Evolutionary conservation across 805 yeast species (phyloP), one percentile per base, ranked within the genome.

Genomic region (Nakazawaea peltata): DNA sequence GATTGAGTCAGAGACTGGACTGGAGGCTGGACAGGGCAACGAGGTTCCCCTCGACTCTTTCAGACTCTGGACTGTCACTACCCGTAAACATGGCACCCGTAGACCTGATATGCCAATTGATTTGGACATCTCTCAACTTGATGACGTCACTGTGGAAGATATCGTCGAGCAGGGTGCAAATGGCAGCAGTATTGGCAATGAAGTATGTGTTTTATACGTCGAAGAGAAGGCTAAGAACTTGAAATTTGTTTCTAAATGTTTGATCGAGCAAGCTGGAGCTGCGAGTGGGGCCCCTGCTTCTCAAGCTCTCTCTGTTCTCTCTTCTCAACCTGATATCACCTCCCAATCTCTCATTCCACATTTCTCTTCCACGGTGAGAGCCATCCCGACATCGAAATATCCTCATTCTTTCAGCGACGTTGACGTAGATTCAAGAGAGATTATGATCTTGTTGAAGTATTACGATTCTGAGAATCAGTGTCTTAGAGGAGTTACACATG

Each of bases 81-180:
- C 71, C 46, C 67, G 95, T 32, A 73, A 77, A 44, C 84, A 85
- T 53, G 71, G 69, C 41, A 82, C 96, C 0, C 57, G 71, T 32
- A 68, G 96, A 44, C 72, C 85, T 1, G 78, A 73, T 39, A 41
- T 56, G 5, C 63, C 63, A 3, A 42, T 75, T 5, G 53, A 54
- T 12, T 45, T 48, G 14, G 42, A 36, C 43, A 32, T 50, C 51
- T 26, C 50, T 40, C 32, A 55, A 46, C 33, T 36, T 16, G 50
- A 54, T 25, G 57, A 62, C 11, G 32, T 58, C 8, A 62, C 77
- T 0, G 59, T 83, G 15, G 77, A 69, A 25, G 71, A 71, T 28
- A 64, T 78, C 2, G 69, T 71, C 30, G 62, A 61, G 19, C 63
- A 61, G 39, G 58, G 59, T n/a, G n/a, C n/a, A n/a, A n/a, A n/a